Evolutionary conservation across 306 rosid genomes (phyloP), one percentile per base, ranked within the genome.

Genomic region (Fragaria vesca): DNA sequence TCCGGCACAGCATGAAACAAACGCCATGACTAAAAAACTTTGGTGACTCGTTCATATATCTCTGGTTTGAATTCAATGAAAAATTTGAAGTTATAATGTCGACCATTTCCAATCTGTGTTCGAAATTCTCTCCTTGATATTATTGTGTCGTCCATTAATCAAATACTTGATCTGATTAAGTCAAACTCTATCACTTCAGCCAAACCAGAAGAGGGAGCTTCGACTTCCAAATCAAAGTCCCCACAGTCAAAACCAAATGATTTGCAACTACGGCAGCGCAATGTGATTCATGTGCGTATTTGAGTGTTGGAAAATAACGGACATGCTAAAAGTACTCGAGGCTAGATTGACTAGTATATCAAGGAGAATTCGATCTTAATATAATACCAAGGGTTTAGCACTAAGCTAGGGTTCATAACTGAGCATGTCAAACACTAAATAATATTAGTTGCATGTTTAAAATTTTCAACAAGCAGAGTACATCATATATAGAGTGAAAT

Each of bases 211-310:
- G 3, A 32, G 36, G 36, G 3, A 7, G 4, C 12, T 43, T 43
- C 47, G 47, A 43, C 0, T 11, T 54, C 9, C 62, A 55, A 20
- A 4, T 58, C 34, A 1, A 58, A 21, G 38, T 61, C 18, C 66
- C 66, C 38, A 61, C 66, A 20, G 12, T 28, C 20, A 61, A 60
- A 60, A 13, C 66, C 18, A 61, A 58, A 0, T n/a, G 30, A 17
- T 12, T 24, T 28, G 42, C n/a, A 63, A 6, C 20, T 6, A 32
- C 69, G n/a, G n/a, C 40, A 28, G 69, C 69, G 47, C 47, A 30
- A 63, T 63, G 43, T 63, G 69, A 63, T 63, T 63, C 20, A 63
- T 32, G 69, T 63, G 43, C 42, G 43, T 63, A 32, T 30, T 62
- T 15, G 43, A 63, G 12, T 63, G 69, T 34, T 63, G 69, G n/a